Percentiles rank a stretch among this genome's conserved stretches.
Evolutionary conservation across 2,329 filamentous ascomycete species (phyloP).

Genomic region (Chaetomiaceae sp.): DNA sequence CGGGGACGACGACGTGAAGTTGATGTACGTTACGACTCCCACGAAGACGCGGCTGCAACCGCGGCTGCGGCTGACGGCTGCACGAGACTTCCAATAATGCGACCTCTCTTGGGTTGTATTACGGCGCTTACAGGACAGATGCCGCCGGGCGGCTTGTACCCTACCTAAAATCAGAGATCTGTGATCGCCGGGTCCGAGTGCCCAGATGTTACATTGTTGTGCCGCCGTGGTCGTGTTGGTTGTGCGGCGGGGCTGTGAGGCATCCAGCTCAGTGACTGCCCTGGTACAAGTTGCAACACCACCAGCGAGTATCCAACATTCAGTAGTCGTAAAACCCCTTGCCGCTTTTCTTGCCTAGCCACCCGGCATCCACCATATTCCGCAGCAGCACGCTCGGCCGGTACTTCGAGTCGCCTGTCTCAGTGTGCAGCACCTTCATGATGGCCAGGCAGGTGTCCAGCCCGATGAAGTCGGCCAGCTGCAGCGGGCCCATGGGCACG

Average conservation of each 20-base stretch:
- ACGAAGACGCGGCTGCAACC: not conserved
- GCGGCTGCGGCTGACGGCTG: slow-evolving; percentile 1
- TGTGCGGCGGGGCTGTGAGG: not conserved
- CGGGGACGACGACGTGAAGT: not conserved
- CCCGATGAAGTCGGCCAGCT: slow-evolving; percentile 93
- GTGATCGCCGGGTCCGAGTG: not conserved
- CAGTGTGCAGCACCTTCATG: slow-evolving; percentile 87
- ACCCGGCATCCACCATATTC: slow-evolving; percentile 97
- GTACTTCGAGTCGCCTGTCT: slow-evolving; percentile 95
- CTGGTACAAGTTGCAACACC: too few species aligned
- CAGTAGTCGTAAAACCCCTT: slow-evolving; percentile 89
- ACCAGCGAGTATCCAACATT: too few species aligned
- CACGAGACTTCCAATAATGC: not conserved
- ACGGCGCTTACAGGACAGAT: not conserved
- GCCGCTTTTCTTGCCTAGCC: slow-evolving; percentile 94
- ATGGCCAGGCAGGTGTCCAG: slow-evolving; percentile 94
- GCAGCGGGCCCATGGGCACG: slow-evolving; percentile 93
- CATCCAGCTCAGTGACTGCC: not conserved
- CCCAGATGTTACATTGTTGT: slow-evolving; percentile 1
- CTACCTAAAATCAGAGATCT: not conserved
- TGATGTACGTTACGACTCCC: not conserved
- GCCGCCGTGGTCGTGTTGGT: not conserved
- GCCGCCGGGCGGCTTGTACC: not conserved
- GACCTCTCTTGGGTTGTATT: not conserved
- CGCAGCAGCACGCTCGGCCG: slow-evolving; percentile 77